Evolutionary conservation across 371 early-diverging fungal species (phyloP), one percentile per base, ranked within the genome.

Genomic region (Dinochytrium kinnereticum): DNA sequence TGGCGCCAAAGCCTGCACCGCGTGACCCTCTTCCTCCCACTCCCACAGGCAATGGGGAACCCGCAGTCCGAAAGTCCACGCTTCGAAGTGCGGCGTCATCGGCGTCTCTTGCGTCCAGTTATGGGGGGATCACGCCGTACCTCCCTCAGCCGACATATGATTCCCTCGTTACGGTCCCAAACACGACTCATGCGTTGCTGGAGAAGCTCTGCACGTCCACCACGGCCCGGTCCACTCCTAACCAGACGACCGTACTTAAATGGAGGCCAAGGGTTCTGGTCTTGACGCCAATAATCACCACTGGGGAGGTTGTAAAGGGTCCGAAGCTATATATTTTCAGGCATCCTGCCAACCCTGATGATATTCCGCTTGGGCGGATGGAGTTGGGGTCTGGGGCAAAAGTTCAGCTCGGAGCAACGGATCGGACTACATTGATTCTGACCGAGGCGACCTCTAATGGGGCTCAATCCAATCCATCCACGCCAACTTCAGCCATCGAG

Each of bases 151-250:
- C 7, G 5, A n/a, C 55, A 13, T 53, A 21, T 53, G 55, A 53
- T 5, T n/a, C 55, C n/a, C 55, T 53, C 55, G 26, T 53, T 26
- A 21, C 55, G 10, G 55, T 53, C 55, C 55, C 55, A 26, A 53
- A 53, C 55, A 53, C 55, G n/a, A 53, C 55, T 53, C 55, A 53
- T 26, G 17, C 55, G 13, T 21, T 53, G 5, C 55, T 53, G n/a
- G 55, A 53, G 24, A 53, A 53, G 24, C 55, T 53, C 26, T 7
- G 55, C 55, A 53, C 55, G 26, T 53, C 55, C 55, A 53, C 55
- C 55, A 53, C 55, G 26, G n/a, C 13, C 13, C 55, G 55, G 10
- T 13, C 55, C n/a, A 53, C 55, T 5, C 17, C 55, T 26, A 53
- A 53, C 55, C 55, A 7, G 49, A 53, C 55, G n/a, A 53, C 55